These are phyloP conservation scores for Backusella mclennaniae DNA, from an alignment of 192 early-diverging fungal genomes.

Conservation along the genomic window DNA sequence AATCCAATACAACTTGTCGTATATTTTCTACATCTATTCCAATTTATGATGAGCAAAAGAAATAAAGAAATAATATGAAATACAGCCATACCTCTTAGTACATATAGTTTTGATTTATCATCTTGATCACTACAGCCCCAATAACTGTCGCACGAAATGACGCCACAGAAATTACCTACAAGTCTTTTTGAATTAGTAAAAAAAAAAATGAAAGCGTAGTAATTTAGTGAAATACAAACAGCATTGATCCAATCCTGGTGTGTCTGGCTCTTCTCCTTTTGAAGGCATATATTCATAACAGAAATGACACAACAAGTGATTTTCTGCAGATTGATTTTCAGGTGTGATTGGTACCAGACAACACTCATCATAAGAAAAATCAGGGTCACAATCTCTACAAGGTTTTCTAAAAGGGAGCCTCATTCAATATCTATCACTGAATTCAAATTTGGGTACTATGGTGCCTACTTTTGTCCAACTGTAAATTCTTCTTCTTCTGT, in stretches of 20 bases:
- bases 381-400: background rate
- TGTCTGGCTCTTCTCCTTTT: background rate
- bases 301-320: background rate
- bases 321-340: background rate
- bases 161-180: slow-evolving; percentile 13
- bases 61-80: too few species aligned
- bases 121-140: slow-evolving; percentile 11
- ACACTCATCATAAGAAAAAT: background rate
- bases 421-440: too few species aligned
- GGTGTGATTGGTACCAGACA: background rate
- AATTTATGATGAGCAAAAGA: background rate
- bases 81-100: background rate
- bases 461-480: background rate
- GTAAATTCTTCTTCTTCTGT: background rate
- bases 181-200: background rate
- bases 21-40: background rate
- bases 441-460: too few species aligned
- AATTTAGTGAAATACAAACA: background rate
- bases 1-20: background rate
- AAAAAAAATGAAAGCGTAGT: background rate
- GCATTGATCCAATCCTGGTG: background rate
- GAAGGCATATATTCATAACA: slow-evolving; percentile 10
- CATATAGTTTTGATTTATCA: background rate
- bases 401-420: background rate
- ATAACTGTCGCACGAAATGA: slow-evolving; percentile 7